Percentiles rank a stretch among this genome's conserved stretches.
Evolutionary conservation across 1,284 basidiomycete species (phyloP).

Genomic region (Ganoderma lucidum): DNA sequence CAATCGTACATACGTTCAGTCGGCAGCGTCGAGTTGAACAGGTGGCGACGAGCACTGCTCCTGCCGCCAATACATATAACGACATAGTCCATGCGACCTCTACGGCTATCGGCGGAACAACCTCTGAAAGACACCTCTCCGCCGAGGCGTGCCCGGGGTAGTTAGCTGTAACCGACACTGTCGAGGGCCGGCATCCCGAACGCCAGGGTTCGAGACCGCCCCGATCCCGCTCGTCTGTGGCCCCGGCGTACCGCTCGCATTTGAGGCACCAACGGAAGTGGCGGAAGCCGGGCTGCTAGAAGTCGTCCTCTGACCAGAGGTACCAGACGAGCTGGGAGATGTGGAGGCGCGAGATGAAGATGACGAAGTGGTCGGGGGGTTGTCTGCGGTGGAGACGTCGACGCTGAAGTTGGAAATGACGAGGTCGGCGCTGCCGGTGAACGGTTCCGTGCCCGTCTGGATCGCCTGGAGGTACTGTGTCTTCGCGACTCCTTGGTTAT

Average conservation of each 20-base stretch:
- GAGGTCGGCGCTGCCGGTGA: constrained; percentile 58
- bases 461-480: constrained; percentile 64
- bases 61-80: neutral
- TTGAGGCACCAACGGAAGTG: neutral
- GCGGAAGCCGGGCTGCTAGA: neutral
- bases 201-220: neutral
- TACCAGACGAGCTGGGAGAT: neutral
- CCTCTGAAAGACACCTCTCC: neutral
- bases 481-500: constrained; percentile 39
- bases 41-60: neutral
- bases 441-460: constrained; percentile 74
- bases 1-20: neutral
- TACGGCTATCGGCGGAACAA: neutral
- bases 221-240: neutral
- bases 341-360: neutral
- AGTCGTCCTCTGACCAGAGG: neutral
- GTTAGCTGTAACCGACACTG: neutral
- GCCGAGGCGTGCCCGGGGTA: neutral
- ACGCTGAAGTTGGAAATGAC: constrained; percentile 40
- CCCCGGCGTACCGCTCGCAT: neutral
- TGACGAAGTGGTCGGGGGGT: constrained; percentile 1
- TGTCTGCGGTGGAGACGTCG: constrained; percentile 31
- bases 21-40: neutral
- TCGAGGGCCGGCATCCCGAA: neutral
- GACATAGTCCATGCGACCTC: neutral